Evolutionary conservation across 345 rosid genomes (phyloP).

Genomic region (Brassica juncea): DNA sequence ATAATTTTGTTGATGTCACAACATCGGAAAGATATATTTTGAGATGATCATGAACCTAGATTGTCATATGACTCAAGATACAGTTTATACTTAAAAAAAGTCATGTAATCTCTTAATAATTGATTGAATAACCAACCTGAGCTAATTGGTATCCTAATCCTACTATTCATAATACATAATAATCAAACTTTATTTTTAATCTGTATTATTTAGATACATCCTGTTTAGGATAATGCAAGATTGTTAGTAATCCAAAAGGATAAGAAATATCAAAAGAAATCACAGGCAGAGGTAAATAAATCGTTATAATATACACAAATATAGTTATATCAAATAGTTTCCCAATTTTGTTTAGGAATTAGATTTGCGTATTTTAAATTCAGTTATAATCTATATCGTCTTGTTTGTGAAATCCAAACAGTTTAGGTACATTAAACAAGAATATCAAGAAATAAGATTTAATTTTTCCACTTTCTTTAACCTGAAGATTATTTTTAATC

Average conservation of each 20-base stretch:
- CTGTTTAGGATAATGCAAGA: neutral
- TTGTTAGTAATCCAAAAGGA: conserved; percentile 1
- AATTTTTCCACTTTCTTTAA: neutral
- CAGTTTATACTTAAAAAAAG: neutral
- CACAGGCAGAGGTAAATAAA: neutral
- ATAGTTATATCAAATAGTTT: neutral
- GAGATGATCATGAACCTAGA: conserved; percentile 4
- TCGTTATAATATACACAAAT: neutral
- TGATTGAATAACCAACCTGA: neutral
- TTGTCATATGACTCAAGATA: neutral
- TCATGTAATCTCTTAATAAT: neutral
- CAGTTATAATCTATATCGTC: neutral
- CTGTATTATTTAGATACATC: neutral
- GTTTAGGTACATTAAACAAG: neutral
- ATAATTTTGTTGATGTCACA: neutral
- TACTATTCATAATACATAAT: neutral
- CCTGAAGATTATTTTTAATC: neutral
- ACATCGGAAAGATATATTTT: neutral
- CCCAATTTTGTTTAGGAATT: neutral
- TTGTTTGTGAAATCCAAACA: neutral
- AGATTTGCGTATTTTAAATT: neutral
- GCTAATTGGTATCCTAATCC: neutral
- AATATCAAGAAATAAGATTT: neutral
- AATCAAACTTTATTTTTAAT: neutral
- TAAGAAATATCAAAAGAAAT: neutral